Percentiles rank a stretch among this genome's conserved stretches.
Evolutionary conservation across 2,329 filamentous ascomycete species (phyloP).

Genomic region (Colletotrichum nymphaeae): DNA sequence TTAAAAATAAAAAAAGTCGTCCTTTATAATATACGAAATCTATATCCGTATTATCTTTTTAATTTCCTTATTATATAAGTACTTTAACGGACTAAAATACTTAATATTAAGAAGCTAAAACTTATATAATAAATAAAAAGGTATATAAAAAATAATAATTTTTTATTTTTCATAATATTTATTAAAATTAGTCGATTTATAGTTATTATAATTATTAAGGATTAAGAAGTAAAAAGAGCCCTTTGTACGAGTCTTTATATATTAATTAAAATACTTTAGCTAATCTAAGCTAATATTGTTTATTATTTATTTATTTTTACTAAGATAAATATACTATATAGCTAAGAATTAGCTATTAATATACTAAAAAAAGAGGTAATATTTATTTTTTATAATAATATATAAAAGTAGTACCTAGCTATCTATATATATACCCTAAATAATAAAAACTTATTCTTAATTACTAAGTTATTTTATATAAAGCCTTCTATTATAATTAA

Average conservation of each 20-base stretch:
- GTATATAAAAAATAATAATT: not conserved
- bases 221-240: not conserved
- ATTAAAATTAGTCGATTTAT: not conserved
- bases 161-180: not conserved
- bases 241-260: not conserved
- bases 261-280: not conserved
- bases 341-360: not conserved
- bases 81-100: too few relatives aligned
- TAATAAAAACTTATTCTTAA: not conserved
- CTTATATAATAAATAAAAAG: not conserved
- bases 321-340: not conserved
- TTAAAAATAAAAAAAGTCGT: too few relatives aligned
- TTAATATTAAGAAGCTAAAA: not conserved
- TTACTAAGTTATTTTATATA: not conserved
- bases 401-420: not conserved
- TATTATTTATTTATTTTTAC: not conserved
- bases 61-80: too few relatives aligned
- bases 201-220: not conserved
- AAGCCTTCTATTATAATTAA: not conserved
- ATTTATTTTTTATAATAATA: not conserved
- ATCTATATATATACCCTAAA: not conserved
- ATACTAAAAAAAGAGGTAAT: not conserved
- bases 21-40: too few relatives aligned
- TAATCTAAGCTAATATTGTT: not conserved
- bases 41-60: too few relatives aligned